These are phyloP conservation scores for Cercospora sp. DNA, from an alignment of 2,329 filamentous ascomycete species.

Conservation along the genomic window DNA sequence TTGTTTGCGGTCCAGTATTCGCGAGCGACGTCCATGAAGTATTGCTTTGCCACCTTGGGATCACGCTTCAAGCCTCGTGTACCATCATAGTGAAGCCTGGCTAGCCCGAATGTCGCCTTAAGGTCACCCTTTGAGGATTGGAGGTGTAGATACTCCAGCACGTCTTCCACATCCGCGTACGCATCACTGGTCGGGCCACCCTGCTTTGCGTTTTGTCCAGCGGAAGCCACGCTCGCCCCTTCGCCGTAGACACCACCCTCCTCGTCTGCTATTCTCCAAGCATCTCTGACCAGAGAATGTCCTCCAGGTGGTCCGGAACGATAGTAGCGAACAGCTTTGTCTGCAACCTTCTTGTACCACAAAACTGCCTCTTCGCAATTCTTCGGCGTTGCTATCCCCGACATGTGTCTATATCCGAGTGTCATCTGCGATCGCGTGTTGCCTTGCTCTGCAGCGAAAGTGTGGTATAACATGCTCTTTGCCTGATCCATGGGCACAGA, in stretches of 20 bases:
- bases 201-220: conserved; percentile 77
- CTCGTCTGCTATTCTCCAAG: conserved; percentile 86
- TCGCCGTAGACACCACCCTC: conserved; percentile 91
- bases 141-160: conserved; percentile 89
- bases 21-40: conserved; percentile 77
- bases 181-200: conserved; percentile 73
- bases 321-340: conserved; percentile 87
- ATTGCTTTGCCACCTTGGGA: conserved; percentile 70
- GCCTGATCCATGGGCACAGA: conserved; percentile 84
- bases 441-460: conserved; percentile 82
- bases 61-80: conserved; percentile 73
- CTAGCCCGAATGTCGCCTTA: conserved; percentile 82
- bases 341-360: conserved; percentile 90
- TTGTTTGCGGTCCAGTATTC: conserved; percentile 77
- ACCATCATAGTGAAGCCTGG: conserved; percentile 85
- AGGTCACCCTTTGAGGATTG: conserved; percentile 88
- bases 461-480: conserved; percentile 89
- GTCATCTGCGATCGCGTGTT: conserved; percentile 91
- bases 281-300: conserved; percentile 71
- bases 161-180: conserved; percentile 85
- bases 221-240: conserved; percentile 85
- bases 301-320: conserved; percentile 89
- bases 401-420: conserved; percentile 79
- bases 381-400: conserved; percentile 79
- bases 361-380: conserved; percentile 81